Conservation (phyloP, 805 yeast genomes). For the Monosporozyma aerobia region DNA sequence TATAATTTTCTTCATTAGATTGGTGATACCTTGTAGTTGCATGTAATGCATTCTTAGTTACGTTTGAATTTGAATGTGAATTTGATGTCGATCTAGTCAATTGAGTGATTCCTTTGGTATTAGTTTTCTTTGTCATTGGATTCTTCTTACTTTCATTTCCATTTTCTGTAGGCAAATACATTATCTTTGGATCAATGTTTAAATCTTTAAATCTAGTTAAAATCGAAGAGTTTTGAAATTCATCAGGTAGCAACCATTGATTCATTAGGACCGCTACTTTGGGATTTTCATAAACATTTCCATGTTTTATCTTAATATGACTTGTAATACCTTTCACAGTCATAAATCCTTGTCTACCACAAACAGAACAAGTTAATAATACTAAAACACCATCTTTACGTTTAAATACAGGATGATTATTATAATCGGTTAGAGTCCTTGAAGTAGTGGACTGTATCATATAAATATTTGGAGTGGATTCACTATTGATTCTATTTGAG, state of each 20-base stretch:
- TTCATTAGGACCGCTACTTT: constrained; percentile 64
- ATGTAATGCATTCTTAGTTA: not conserved
- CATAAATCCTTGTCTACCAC: constrained; percentile 61
- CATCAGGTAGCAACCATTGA: constrained; percentile 41
- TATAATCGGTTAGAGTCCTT: constrained; percentile 16
- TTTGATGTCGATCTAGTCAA: not conserved
- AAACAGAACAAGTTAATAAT: constrained; percentile 56
- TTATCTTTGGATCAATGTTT: constrained; percentile 18
- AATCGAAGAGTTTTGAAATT: constrained; percentile 20
- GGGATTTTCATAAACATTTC: constrained; percentile 60
- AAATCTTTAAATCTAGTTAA: constrained; percentile 21
- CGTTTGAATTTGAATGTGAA: not conserved
- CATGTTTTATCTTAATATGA: constrained; percentile 67
- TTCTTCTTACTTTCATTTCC: constrained; percentile 2
- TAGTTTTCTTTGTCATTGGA: not conserved
- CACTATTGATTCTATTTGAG: not conserved
- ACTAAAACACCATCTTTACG: constrained; percentile 66
- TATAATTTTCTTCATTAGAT: not conserved
- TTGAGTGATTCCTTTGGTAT: not conserved
- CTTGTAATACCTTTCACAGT: constrained; percentile 75
- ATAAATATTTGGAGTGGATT: not conserved
- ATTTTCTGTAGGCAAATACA: constrained; percentile 17
- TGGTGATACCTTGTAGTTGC: not conserved
- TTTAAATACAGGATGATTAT: constrained; percentile 45
- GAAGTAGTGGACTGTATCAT: not conserved